Evolutionary conservation across 139 green algal genomes (phyloP), one percentile per base, ranked within the genome.

Genomic region (Yamagishiella unicocca): DNA sequence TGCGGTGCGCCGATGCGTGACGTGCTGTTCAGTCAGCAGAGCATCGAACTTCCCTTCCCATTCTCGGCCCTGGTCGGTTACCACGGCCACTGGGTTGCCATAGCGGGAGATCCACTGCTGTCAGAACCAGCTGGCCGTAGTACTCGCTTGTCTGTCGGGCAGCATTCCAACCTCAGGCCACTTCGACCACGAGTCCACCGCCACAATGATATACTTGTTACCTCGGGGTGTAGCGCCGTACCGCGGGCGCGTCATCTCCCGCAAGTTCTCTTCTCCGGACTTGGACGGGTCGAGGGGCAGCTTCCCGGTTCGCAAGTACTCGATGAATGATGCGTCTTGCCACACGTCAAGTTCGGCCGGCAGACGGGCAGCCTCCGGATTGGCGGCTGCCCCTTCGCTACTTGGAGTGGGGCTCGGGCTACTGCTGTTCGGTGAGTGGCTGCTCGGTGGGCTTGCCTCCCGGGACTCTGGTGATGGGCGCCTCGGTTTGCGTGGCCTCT

Each of bases 131-230:
- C 4, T 4, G 4, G 54, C 54, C 4, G 37, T 58, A 1, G 9
- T 40, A 2, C 1, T 38, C 7, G 76, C 53, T 4, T 40, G 19
- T 10, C 72, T 83, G 76, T 25, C 14, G 5, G 76, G 54, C 8
- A 71, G 6, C 1, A 37, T 10, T 2, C 76, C 37, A 33, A 83
- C 76, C 46, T 83, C 76, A 5, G 37, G 35, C 54, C 54, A 83
- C 76, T 83, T 83, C 2, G 54, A 73, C 76, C 76, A 83, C 10
- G 4, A 14, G 37, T 83, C 76, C 4, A 83, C 37, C 0, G 35
- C 35, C 2, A 83, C 7, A 24, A 72, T 54, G 8, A 83, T 25
- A 54, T 55, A 83, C 2, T 12, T 37, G 35, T 38, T 71, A 24
- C 76, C 54, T 6, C 37, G 25, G 1, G 35, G 27, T 0, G 76